These are phyloP conservation scores for Rhizopus arrhizus DNA, from an alignment of 371 early-diverging fungal genomes.

Conservation along the genomic window DNA sequence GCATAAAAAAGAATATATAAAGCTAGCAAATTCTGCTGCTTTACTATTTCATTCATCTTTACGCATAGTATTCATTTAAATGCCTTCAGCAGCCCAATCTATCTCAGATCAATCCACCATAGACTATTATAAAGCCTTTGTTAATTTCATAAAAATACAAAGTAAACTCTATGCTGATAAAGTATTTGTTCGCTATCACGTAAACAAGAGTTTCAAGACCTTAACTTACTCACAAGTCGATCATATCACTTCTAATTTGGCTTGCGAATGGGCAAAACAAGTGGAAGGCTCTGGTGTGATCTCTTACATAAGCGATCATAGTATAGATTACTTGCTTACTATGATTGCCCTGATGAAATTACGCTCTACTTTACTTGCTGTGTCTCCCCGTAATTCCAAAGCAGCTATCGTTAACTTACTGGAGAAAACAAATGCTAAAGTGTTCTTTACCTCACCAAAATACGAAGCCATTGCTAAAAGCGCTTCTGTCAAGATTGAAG, in stretches of 20 bases:
- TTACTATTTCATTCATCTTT: too few species aligned
- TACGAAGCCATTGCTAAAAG: too few species aligned
- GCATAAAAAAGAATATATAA: too few species aligned
- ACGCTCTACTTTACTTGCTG: constrained; percentile 18
- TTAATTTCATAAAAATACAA: constrained; percentile 7
- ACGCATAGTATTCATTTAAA: too few species aligned
- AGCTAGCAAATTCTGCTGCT: too few species aligned
- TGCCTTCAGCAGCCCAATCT: not conserved
- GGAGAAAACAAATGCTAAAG: constrained; percentile 26
- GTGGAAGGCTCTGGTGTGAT: not conserved
- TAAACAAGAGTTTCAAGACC: constrained; percentile 7
- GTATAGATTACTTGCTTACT: constrained; percentile 21
- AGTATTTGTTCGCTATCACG: constrained; percentile 3
- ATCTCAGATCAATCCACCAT: not conserved
- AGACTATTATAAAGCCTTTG: not conserved
- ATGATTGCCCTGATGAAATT: constrained; percentile 35
- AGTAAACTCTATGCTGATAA: constrained; percentile 9
- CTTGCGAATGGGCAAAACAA: constrained; percentile 21
- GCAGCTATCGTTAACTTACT: constrained; percentile 28
- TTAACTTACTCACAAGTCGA: constrained; percentile 34
- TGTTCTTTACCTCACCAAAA: constrained; percentile 14
- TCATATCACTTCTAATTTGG: constrained; percentile 33
- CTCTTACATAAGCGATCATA: constrained; percentile 31
- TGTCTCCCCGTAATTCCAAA: constrained; percentile 41
- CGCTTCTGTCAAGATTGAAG: too few species aligned